Percentiles rank a stretch among this genome's conserved stretches.
These are phyloP conservation scores for Dactylellina sp. DNA, from an alignment of 2,329 filamentous ascomycete genomes.

Conservation along the genomic window DNA sequence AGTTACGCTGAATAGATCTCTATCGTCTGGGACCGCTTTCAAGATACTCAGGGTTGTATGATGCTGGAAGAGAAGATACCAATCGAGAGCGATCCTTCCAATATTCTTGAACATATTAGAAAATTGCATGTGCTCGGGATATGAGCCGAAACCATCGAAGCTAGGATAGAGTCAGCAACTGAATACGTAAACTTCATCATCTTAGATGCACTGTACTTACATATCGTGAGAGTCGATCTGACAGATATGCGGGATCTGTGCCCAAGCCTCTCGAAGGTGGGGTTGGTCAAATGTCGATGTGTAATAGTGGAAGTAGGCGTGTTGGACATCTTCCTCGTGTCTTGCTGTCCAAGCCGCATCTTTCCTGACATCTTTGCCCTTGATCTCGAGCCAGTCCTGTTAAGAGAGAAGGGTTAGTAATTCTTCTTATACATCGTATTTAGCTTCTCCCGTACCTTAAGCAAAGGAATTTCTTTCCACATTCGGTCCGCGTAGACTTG, in stretches of 20 bases:
- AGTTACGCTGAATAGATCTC: slow-evolving; percentile 94
- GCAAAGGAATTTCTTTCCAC: slow-evolving; percentile 93
- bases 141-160: slow-evolving; percentile 96
- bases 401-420: neutral
- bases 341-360: slow-evolving; percentile 91
- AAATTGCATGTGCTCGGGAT: slow-evolving; percentile 97
- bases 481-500: slow-evolving; percentile 95
- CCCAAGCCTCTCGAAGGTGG: slow-evolving; percentile 92
- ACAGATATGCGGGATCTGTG: slow-evolving; percentile 92
- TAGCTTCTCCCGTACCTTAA: slow-evolving; percentile 69
- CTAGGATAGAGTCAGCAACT: slow-evolving; percentile 66
- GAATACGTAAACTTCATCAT: neutral
- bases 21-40: slow-evolving; percentile 85
- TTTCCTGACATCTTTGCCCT: slow-evolving; percentile 91
- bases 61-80: slow-evolving; percentile 98
- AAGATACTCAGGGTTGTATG: slow-evolving; percentile 95
- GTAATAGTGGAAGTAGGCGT: slow-evolving; percentile 99
- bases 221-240: slow-evolving; percentile 98
- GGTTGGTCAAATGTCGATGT: slow-evolving; percentile 98
- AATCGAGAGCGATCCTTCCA: slow-evolving; percentile 91
- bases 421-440: neutral
- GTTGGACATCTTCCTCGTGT: slow-evolving; percentile 93
- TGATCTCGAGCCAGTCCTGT: slow-evolving; percentile 88
- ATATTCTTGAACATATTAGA: slow-evolving; percentile 99
- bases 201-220: slow-evolving; percentile 70